These are phyloP conservation scores for Candida smagusa DNA, from an alignment of 1,139 yeast genomes.

Conservation along the genomic window DNA sequence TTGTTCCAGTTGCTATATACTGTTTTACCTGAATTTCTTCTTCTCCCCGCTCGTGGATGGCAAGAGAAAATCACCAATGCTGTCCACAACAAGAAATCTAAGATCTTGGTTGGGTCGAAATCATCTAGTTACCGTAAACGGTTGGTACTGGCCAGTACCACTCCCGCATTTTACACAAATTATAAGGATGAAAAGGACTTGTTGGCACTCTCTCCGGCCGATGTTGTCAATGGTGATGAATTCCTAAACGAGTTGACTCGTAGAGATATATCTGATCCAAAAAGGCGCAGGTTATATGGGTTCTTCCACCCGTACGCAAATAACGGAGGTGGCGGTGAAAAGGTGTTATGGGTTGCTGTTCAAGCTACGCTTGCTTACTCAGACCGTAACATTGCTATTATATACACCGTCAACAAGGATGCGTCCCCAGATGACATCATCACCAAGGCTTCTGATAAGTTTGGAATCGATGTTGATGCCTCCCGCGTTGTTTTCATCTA, in stretches of 20 bases:
- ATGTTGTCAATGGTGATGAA: constrained; percentile 20
- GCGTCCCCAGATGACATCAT: constrained; percentile 54
- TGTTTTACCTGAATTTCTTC: constrained; percentile 35
- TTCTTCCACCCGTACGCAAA: constrained; percentile 95
- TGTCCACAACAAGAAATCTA: not conserved
- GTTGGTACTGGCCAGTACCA: constrained; percentile 46
- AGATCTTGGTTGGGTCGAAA: constrained; percentile 17
- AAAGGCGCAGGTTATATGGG: constrained; percentile 57
- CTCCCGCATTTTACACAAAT: constrained; percentile 50
- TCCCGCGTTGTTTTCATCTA: constrained; percentile 69
- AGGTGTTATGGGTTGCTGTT: constrained; percentile 94
- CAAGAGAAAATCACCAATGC: constrained; percentile 29
- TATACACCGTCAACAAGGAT: constrained; percentile 72
- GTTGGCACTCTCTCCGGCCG: constrained; percentile 32
- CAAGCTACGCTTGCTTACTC: constrained; percentile 58
- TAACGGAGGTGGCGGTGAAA: constrained; percentile 98
- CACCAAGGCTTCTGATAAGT: constrained; percentile 56
- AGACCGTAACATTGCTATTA: constrained; percentile 55
- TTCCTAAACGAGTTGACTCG: constrained; percentile 32
- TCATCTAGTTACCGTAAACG: constrained; percentile 50
- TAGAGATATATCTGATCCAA: constrained; percentile 35
- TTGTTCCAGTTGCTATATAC: constrained; percentile 16
- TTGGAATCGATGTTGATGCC: constrained; percentile 54
- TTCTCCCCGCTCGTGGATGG: constrained; percentile 47
- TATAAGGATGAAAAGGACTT: constrained; percentile 23